Percentiles rank a stretch among this genome's conserved stretches.
phyloP scores from a whole-genome alignment of 148 eudicot genomes.

The Vaccinium darrowii region DNA sequence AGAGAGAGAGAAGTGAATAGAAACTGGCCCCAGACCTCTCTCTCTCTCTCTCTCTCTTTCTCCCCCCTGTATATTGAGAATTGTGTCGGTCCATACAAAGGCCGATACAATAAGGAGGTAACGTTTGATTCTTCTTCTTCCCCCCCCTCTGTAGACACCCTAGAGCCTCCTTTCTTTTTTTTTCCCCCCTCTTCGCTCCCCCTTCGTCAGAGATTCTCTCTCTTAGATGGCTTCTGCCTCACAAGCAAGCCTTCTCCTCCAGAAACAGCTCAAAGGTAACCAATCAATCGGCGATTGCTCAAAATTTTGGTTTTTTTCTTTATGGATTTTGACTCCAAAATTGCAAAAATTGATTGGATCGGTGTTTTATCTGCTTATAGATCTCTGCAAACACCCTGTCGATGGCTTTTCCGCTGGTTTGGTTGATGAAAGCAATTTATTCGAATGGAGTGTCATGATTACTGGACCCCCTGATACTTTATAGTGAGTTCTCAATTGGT shows the following conservation, averaged over 20 bases:
- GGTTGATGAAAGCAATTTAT: slow-evolving; percentile 67
- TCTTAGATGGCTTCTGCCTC: slow-evolving; percentile 42
- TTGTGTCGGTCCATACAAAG: neutral
- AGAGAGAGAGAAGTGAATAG: neutral
- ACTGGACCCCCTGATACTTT: slow-evolving; percentile 90
- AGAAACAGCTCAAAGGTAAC: slow-evolving; percentile 63
- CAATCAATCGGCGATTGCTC: neutral
- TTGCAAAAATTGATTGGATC: slow-evolving; percentile 12
- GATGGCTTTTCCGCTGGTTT: slow-evolving; percentile 96
- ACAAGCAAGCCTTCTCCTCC: slow-evolving; percentile 63
- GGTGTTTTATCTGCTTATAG: slow-evolving; percentile 31
- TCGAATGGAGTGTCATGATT: slow-evolving; percentile 83
- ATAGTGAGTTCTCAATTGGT: slow-evolving; percentile 48
- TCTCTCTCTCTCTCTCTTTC: neutral
- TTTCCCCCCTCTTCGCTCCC: slow-evolving; percentile 4
- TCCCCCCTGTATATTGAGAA: neutral
- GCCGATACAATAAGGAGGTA: neutral
- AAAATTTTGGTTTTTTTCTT: slow-evolving; percentile 14
- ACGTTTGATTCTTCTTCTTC: slow-evolving; percentile 7
- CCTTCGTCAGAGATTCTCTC: neutral
- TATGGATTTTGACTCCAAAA: neutral
- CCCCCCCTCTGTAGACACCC: neutral
- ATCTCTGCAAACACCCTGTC: slow-evolving; percentile 77
- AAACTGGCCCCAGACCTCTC: neutral
- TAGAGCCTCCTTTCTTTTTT: neutral